Base-by-base conservation (phyloP, 257 asterid species). In the Solanum acaule region DNA sequence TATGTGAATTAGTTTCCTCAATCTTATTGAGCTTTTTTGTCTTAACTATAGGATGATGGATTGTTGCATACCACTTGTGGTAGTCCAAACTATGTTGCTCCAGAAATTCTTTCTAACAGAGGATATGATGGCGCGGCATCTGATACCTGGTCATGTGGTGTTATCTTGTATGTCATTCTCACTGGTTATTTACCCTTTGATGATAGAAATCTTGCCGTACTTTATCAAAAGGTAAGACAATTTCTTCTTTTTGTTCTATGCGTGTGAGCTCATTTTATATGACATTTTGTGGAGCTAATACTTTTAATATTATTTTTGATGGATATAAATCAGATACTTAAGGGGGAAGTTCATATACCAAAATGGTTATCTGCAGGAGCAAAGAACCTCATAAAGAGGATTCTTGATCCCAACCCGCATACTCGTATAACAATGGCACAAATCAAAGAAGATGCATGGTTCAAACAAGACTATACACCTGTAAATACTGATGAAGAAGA, bases 11-110 rank as follows among this genome's bases (percentile, higher is more conserved):
- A 12, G 65, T 84, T 37, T 84, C 88, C 22, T 88, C 15, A 70
- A 89, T 7, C 37, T 87, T 59, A 83, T 31, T 38, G 83, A 76
- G 63, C 63, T 78, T 81, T 86, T 86, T 73, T 83, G 42, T 67
- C 37, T 72, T 78, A 83, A 90, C 38, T 86, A 40, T 91, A 97
- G 99, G 98, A 92, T 42, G 99, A 97, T 83, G 99, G 99, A 49
- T 92, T 97, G 89, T 77, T 97, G 91, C 99, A 97, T 88, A 97
- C 99, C 81, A 95, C 99, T 49, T 97, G 99, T 67, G 99, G 99
- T 88, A 97, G 99, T 95, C 99, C 99, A 89, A 97, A 97, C 87
- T 97, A 97, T 72, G 99, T 97, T 27, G 99, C 99, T 44, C 99
- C 99, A 70, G 99, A 97, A 88, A 91, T 97, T 92, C 96, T 97